Conservation (phyloP, 2,329 filamentous ascomycete genomes). For the Sclerotinia nivalis region DNA sequence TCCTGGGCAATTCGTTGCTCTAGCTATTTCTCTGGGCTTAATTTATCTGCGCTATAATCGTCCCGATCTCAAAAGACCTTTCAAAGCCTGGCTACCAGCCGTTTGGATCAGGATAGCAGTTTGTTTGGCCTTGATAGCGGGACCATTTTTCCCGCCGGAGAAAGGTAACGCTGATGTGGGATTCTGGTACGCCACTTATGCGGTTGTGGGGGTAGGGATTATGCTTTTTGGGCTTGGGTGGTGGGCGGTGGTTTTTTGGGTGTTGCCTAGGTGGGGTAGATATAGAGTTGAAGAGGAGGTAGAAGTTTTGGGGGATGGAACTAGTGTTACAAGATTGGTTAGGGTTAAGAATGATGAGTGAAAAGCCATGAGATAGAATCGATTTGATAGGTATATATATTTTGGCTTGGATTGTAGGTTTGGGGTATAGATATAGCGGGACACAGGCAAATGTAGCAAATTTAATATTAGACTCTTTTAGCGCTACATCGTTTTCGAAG, state of each 20-base stretch:
- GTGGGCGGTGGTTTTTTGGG: slow-evolving; percentile 67
- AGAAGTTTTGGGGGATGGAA: slow-evolving; percentile 64
- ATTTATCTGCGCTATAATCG: slow-evolving; percentile 56
- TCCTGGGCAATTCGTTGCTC: slow-evolving; percentile 48
- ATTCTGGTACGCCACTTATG: slow-evolving; percentile 56
- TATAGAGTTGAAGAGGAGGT: slow-evolving; percentile 64
- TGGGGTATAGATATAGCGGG: not conserved
- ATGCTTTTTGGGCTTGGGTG: slow-evolving; percentile 61
- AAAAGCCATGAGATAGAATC: not conserved
- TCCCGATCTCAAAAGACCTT: slow-evolving; percentile 42
- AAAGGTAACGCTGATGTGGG: slow-evolving; percentile 48
- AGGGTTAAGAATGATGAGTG: slow-evolving; percentile 25
- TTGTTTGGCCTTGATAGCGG: slow-evolving; percentile 39
- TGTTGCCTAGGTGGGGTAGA: slow-evolving; percentile 58
- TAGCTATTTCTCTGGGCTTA: slow-evolving; percentile 38
- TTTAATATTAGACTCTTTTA: not conserved
- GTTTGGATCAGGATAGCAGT: slow-evolving; percentile 38
- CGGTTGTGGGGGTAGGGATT: slow-evolving; percentile 53
- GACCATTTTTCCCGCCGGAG: slow-evolving; percentile 43
- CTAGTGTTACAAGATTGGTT: slow-evolving; percentile 60
- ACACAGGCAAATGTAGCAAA: accelerated
- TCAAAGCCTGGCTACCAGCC: slow-evolving; percentile 39
- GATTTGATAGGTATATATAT: not conserved
- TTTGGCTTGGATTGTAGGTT: not conserved
- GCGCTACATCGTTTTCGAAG: too few relatives aligned